These are phyloP conservation scores for Andrographis paniculata DNA, from an alignment of 305 asterid genomes.

Conservation along the genomic window DNA sequence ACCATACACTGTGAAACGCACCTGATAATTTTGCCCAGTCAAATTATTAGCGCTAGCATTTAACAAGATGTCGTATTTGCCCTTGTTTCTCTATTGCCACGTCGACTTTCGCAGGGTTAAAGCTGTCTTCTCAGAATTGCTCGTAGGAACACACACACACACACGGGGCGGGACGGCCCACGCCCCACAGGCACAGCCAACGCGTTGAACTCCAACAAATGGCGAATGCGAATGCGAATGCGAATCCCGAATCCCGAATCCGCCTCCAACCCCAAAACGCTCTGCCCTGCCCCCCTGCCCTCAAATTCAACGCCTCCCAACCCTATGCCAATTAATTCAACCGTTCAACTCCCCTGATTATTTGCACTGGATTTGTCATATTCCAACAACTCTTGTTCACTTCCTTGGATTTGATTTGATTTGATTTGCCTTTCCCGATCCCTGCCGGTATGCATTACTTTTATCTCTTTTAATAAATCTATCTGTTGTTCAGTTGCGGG, in stretches of 20 bases:
- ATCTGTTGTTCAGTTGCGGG: background rate
- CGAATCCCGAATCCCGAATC: too few species aligned
- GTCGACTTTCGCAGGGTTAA: slow-evolving; percentile 1
- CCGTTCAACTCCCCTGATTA: background rate
- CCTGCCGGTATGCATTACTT: slow-evolving; percentile 14
- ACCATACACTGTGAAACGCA: too few species aligned
- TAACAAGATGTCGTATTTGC: background rate
- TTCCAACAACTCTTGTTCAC: slow-evolving; percentile 11
- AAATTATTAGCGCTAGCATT: too few species aligned
- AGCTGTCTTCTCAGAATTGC: slow-evolving; percentile 14
- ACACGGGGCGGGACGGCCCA: too few species aligned
- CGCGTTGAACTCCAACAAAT: slow-evolving; percentile 12
- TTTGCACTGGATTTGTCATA: slow-evolving; percentile 1
- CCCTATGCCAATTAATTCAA: slow-evolving; percentile 7
- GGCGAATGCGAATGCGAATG: too few species aligned
- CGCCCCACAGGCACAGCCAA: too few species aligned
- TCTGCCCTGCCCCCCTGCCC: slow-evolving; percentile 5
- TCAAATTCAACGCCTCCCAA: slow-evolving; percentile 23
- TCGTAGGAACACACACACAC: too few species aligned
- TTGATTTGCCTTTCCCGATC: slow-evolving; percentile 13
- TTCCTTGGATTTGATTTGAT: slow-evolving; percentile 17
- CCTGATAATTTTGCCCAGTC: too few species aligned
- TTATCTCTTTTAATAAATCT: background rate
- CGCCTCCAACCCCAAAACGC: slow-evolving; percentile 10
- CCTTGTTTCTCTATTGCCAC: background rate